Base-by-base conservation (phyloP, 2,329 filamentous ascomycete genomes). In the Beauveria medogensis region DNA sequence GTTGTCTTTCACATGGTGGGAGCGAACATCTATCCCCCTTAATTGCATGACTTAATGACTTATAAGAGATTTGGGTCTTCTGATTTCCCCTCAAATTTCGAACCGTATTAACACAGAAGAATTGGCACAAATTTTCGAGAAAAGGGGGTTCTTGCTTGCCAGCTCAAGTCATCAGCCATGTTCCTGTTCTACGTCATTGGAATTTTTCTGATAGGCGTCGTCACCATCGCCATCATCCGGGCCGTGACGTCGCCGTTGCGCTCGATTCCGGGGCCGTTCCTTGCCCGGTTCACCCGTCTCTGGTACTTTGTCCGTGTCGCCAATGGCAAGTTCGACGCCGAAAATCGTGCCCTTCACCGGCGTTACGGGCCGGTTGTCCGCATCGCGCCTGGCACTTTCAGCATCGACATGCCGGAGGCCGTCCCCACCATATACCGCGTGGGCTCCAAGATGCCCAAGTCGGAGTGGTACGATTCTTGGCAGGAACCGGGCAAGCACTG, bases 201-300 rank as follows among this genome's bases (percentile, higher is more conserved):
- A 20, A 18, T 43, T 18, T 34, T n/a, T 2, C 46, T 58, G 16
- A n/a, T 26, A 6, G 46, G 46, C 37, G 20, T 30, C 34, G n/a
- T 55, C 22, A 12, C 26, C 41, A 16, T 24, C 28, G 14, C 43
- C 41, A 20, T 60, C 22, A 12, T 48, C 10, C 58, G 22, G 22
- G 58, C 48, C 9, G 20, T 37, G 22, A 22, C 43, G 7, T 72
- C 71, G 16, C 76, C 76, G 3, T 69, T 77, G 3, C 70, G 70
- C 41, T 64, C 65, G 7, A 68, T 80, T 22, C 78, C 78, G 0
- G 78, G 79, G 0, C 79, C 78, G 0, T 74, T 78, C 48, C 67
- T 71, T 43, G 71, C 78, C 12, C 70, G 77, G 7, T 75, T 80
- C 61, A 77, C 75, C 3, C 69, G 73, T 2, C 64, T 77, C 1